phyloP scores from a whole-genome alignment of 345 rosid species.

The Chamaenerion angustifolium region DNA sequence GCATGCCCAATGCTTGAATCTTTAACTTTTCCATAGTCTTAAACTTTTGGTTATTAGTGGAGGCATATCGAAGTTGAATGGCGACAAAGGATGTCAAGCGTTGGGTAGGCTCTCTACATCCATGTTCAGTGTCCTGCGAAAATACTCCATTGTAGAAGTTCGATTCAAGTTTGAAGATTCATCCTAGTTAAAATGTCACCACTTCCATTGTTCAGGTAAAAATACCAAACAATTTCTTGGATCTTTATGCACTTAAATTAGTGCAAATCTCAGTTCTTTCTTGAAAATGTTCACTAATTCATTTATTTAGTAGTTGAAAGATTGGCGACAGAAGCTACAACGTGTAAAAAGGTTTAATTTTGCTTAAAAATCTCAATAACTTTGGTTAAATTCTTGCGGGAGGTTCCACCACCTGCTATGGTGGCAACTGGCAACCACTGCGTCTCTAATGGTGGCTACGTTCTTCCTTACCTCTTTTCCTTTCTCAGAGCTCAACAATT shows the following conservation, averaged over 20 bases:
- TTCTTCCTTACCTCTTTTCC: conserved; percentile 10
- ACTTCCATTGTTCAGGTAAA: too few species aligned
- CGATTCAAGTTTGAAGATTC: conserved; percentile 44
- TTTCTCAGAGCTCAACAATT: conserved; percentile 17
- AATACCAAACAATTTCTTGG: too few species aligned
- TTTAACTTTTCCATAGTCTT: conserved; percentile 57
- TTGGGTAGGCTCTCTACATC: conserved; percentile 54
- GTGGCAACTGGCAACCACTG: too few species aligned
- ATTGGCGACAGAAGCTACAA: too few species aligned
- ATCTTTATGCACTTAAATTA: too few species aligned
- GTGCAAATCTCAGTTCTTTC: too few species aligned
- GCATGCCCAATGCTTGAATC: conserved; percentile 50
- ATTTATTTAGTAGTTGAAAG: too few species aligned
- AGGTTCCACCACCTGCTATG: conserved; percentile 11
- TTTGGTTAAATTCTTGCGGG: conserved; percentile 8
- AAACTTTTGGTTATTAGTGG: conserved; percentile 55
- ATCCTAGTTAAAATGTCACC: conserved; percentile 3
- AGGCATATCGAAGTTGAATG: conserved; percentile 50
- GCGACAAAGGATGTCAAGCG: conserved; percentile 47
- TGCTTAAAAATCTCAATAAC: too few species aligned
- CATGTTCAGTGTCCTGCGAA: conserved; percentile 64
- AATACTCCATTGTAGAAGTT: conserved; percentile 58
- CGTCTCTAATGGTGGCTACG: too few species aligned
- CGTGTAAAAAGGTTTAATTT: too few species aligned
- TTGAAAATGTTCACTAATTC: too few species aligned